Base-by-base conservation (phyloP, 306 rosid genomes). In the Cicer arietinum region DNA sequence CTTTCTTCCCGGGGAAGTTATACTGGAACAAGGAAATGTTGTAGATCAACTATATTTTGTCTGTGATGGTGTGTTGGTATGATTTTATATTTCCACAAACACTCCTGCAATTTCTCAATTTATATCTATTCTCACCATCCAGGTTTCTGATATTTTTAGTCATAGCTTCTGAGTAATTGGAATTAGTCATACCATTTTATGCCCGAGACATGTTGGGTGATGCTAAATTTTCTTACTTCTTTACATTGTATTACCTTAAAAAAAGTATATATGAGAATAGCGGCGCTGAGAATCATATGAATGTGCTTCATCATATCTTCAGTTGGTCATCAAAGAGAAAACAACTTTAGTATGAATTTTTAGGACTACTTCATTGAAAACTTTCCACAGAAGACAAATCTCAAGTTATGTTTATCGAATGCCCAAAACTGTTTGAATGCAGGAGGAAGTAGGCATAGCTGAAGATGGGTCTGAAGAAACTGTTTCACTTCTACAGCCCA, bases 1-100 rank as follows among this genome's bases (percentile, higher is more conserved):
- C 83, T 94, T 92, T 82, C 96, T 94, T 59, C 97, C 97, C 5
- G 97, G 99, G 71, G 97, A 94, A 84, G 90, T 90, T 79, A 77
- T 94, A 72, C 77, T 92, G 93, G 96, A 94, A 71, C 96, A 88
- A 74, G 99, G 96, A 81, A 88, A 86, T 56, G 99, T 77, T 11
- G 92, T 94, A 18, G 99, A 92, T 86, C 99, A 94, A 86, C 89
- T 94, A 52, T 94, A 94, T 81, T 92, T 94, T 78, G 92, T 94
- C 77, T 94, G 96, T 74, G 89, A 92, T 61, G 99, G 97, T 69
- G 61, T 42, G 72, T 82, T 94, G 99, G 99, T 94, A 94, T 68
- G 86, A 47, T 71, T 86, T 67, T 64, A 10, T 40, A 74, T 41
- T 63, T 53, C 67, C 20, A 30, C 20, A 63, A 47, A 54, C 71